Evolutionary conservation across 2,329 filamentous ascomycete species (phyloP), one percentile per base, ranked within the genome.

Genomic region (Talaromyces sp.): DNA sequence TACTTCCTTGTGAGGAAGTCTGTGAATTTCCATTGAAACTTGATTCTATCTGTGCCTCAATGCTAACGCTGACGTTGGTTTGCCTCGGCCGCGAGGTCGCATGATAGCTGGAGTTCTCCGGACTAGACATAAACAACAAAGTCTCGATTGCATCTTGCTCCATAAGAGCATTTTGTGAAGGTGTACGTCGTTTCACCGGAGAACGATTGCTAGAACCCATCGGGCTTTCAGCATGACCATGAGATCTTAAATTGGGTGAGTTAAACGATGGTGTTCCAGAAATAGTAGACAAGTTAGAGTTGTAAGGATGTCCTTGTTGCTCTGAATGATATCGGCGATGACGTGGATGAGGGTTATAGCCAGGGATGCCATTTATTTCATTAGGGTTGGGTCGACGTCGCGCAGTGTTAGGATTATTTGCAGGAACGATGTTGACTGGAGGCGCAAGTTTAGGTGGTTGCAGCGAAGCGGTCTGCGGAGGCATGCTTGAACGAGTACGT

Each of bases 81-180:
- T 42, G 64, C 64, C 56, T 72, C 65, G 64, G 67, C 4, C 70
- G 72, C n/a, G 75, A 74, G 57, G 69, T 72, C 8, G 76, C 70
- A 51, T 75, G 75, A 63, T 78, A 79, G 1, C 76, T 76, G 5
- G 79, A 79, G 59, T 81, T 79, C 34, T 76, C 78, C 1, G 80
- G 80, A 59, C 80, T 82, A 47, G 78, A 80, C 79, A 82, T 81
- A 67, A 81, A 81, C 8, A 81, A 67, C 9, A 82, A 67, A 0
- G 79, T 81, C 67, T 82, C 79, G n/a, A 82, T 79, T 10, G 79
- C 80, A 63, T 82, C 79, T 63, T 80, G 76, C 64, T 82, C 79
- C 76, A 81, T 80, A 1, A 75, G 72, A 16, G 77, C 76, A 57
- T 74, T 80, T 63, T 79, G 76, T 53, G 75, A 76, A 5, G 76